Evolutionary conservation across 2,329 filamentous ascomycete genomes (phyloP).

Genomic region (Colletotrichum sp.): DNA sequence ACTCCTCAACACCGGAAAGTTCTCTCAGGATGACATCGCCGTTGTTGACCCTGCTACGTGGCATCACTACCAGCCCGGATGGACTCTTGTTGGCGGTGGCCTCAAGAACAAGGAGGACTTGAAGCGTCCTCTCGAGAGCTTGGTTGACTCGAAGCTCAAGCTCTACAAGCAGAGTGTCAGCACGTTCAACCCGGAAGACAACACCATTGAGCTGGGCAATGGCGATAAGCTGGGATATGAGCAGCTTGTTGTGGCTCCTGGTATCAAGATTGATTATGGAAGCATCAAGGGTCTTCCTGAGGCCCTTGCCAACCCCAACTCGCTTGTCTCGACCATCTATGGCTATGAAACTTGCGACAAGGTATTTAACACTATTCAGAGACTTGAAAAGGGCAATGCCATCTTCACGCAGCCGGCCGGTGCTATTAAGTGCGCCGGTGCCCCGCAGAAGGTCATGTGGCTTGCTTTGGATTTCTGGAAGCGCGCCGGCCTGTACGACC

Average conservation of each 20-base stretch:
- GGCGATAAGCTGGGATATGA: conserved; percentile 66
- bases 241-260: conserved; percentile 68
- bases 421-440: conserved; percentile 65
- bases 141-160: conserved; percentile 66
- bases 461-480: conserved; percentile 66
- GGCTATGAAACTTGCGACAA: conserved; percentile 61
- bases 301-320: conserved; percentile 52
- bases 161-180: conserved; percentile 61
- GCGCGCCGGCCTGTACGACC: conserved; percentile 53
- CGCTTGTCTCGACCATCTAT: conserved; percentile 62
- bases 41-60: conserved; percentile 66
- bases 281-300: conserved; percentile 62
- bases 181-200: conserved; percentile 59
- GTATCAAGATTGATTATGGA: conserved; percentile 55
- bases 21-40: conserved; percentile 65
- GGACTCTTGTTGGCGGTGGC: conserved; percentile 72
- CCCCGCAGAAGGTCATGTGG: conserved; percentile 69
- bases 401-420: conserved; percentile 66
- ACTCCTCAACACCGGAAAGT: conserved; percentile 64
- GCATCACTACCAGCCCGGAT: conserved; percentile 74
- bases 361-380: conserved; percentile 52
- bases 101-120: conserved; percentile 68
- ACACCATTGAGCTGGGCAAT: conserved; percentile 58
- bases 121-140: conserved; percentile 49
- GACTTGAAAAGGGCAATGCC: conserved; percentile 53